Percentiles rank a stretch among this genome's conserved stretches.
These are phyloP conservation scores for Oryza coarctata DNA, from an alignment of 176 grass and related monocot species.

Conservation along the genomic window DNA sequence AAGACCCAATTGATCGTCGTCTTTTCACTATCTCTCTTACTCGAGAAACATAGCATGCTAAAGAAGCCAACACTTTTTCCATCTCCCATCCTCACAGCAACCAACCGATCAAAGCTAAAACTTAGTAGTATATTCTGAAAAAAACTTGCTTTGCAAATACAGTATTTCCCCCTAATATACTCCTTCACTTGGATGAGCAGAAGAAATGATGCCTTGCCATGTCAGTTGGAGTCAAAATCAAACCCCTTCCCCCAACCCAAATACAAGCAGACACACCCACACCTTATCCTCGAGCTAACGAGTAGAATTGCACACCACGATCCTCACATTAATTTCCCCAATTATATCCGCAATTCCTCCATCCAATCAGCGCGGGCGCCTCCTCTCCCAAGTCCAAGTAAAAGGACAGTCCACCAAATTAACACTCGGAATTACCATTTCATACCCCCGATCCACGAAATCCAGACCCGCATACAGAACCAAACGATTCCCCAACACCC, in stretches of 20 bases:
- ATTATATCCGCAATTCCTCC: background rate
- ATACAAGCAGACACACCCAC: background rate
- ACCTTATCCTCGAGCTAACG: background rate
- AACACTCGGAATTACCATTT: background rate
- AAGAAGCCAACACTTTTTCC: background rate
- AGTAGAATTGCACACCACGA: background rate
- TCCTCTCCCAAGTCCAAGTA: background rate
- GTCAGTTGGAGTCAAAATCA: background rate
- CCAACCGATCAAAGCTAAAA: background rate
- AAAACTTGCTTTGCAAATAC: background rate
- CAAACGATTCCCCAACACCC: background rate
- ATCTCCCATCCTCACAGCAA: background rate
- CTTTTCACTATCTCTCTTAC: background rate
- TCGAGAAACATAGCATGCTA: background rate
- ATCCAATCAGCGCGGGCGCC: background rate
- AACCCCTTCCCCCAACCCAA: background rate
- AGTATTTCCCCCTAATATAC: background rate
- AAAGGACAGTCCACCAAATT: background rate
- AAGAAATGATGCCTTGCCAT: background rate
- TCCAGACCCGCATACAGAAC: background rate
- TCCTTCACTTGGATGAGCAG: background rate
- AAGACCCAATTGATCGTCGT: background rate
- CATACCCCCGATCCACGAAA: background rate
- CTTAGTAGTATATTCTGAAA: background rate
- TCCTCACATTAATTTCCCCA: background rate